These are phyloP conservation scores for Radiomyces spectabilis DNA, from an alignment of 192 early-diverging fungal species.

Conservation along the genomic window DNA sequence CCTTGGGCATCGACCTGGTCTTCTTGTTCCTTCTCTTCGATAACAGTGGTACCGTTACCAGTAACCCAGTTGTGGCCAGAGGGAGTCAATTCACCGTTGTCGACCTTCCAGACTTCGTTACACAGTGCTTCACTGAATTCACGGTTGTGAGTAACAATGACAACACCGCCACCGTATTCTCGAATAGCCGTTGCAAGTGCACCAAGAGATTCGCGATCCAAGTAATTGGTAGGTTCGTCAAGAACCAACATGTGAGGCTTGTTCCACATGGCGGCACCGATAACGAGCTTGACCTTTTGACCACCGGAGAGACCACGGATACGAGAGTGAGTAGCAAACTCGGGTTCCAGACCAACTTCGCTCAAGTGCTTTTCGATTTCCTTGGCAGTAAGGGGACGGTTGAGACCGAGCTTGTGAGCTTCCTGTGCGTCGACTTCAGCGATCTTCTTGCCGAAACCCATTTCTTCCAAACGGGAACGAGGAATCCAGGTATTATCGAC, in stretches of 20 bases:
- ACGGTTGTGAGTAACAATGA: slow-evolving; percentile 80
- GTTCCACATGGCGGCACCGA: slow-evolving; percentile 80
- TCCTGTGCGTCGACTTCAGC: slow-evolving; percentile 68
- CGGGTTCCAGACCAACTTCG: slow-evolving; percentile 70
- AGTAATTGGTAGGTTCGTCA: slow-evolving; percentile 80
- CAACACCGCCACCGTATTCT: slow-evolving; percentile 73
- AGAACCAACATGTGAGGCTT: slow-evolving; percentile 86
- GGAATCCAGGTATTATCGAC: slow-evolving; percentile 70
- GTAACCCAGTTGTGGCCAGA: slow-evolving; percentile 48
- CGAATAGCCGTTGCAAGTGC: slow-evolving; percentile 68
- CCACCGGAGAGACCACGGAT: slow-evolving; percentile 71
- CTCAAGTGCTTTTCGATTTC: slow-evolving; percentile 67
- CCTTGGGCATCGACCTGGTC: slow-evolving; percentile 62
- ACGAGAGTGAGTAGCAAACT: slow-evolving; percentile 64
- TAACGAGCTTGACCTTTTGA: slow-evolving; percentile 82
- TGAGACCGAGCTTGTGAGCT: slow-evolving; percentile 68
- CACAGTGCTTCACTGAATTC: slow-evolving; percentile 71
- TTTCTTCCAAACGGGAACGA: slow-evolving; percentile 58
- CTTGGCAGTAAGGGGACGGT: slow-evolving; percentile 62
- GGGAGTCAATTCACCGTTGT: slow-evolving; percentile 46
- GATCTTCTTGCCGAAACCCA: slow-evolving; percentile 73
- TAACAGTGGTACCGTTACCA: slow-evolving; percentile 37
- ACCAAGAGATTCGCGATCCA: slow-evolving; percentile 57
- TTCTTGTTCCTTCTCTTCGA: slow-evolving; percentile 42
- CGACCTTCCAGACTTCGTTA: slow-evolving; percentile 71